Base-by-base conservation (phyloP, 495 filamentous ascomycete species). In the Lindgomyces ingoldianus region DNA sequence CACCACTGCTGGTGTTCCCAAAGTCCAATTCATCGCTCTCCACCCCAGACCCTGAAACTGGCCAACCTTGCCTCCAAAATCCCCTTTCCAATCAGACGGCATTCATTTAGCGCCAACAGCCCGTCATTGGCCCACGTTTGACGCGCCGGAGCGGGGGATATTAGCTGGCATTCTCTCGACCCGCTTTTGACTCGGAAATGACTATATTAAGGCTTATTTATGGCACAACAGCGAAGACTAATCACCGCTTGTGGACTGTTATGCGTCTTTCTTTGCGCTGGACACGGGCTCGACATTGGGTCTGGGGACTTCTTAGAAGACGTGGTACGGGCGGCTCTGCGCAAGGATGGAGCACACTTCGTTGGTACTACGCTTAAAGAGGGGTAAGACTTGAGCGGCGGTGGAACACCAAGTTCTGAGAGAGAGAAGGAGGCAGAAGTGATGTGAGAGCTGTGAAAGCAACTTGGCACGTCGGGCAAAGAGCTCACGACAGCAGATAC, bases 151-250 rank as follows among this genome's bases (percentile, higher is more conserved):
- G 14, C 49, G 49, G 25, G 49, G 14, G 18, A 10, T 26, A 24
- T 52, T 52, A 18, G 26, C 22, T 30, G 49, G 14, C 49, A 52
- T 52, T 24, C 19, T 10, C 19, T n/a, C 4, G 26, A 16, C 22
- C 11, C 11, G 49, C 22, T 6, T n/a, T 39, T 39, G 6, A 6
- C 33, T 39, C 33, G 6, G 33, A 39, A 52, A 6, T 16, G 11
- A 4, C 49, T 52, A 52, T 26, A 52, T 52, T 52, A 52, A 52
- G 49, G 49, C 18, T 22, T 26, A 52, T 52, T 52, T 25, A 25
- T 29, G 49, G 44, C 49, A 3, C 49, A 25, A 18, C 11, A 6
- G 11, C 21, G 19, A 6, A 24, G 8, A 14, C 8, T 8, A 24
- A n/a, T 14, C 14, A 4, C 19, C 19, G 4, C 19, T 24, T 29